These are phyloP conservation scores for Erodium trifolium DNA, from an alignment of 441 rosid species.

Conservation along the genomic window DNA sequence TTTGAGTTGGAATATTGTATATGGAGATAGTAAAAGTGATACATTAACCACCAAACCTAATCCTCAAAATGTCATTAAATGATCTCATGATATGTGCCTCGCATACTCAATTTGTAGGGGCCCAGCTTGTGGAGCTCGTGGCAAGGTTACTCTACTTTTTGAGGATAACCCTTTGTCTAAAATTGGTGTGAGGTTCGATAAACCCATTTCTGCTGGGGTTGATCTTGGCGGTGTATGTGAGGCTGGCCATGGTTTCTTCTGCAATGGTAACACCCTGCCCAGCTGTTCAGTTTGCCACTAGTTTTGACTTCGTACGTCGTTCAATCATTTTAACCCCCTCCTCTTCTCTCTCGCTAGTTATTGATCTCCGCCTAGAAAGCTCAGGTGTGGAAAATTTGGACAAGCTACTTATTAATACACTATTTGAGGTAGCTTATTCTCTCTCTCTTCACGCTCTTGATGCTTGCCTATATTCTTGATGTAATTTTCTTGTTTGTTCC, in stretches of 20 bases:
- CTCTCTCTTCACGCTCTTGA: conserved; percentile 12
- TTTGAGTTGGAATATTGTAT: background rate
- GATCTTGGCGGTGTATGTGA: conserved; percentile 95
- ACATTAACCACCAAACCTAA: background rate
- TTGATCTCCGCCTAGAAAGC: conserved; percentile 72
- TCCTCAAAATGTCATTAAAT: conserved; percentile 1
- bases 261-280: conserved; percentile 48
- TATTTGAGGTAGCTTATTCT: conserved; percentile 59
- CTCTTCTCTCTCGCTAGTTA: conserved; percentile 37
- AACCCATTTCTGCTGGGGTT: conserved; percentile 72
- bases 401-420: conserved; percentile 69
- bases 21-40: background rate
- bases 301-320: background rate
- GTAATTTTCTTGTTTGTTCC: conserved; percentile 11
- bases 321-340: background rate
- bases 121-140: conserved; percentile 69
- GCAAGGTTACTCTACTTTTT: conserved; percentile 83
- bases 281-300: conserved; percentile 7
- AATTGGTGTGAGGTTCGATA: conserved; percentile 94
- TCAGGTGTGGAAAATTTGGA: conserved; percentile 74
- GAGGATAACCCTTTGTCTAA: conserved; percentile 86
- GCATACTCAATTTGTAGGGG: conserved; percentile 46
- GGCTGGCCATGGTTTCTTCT: conserved; percentile 84
- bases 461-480: background rate
- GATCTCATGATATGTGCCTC: background rate